Base-by-base conservation (phyloP, 1,139 yeast genomes). In the Protomyces inouyei region DNA sequence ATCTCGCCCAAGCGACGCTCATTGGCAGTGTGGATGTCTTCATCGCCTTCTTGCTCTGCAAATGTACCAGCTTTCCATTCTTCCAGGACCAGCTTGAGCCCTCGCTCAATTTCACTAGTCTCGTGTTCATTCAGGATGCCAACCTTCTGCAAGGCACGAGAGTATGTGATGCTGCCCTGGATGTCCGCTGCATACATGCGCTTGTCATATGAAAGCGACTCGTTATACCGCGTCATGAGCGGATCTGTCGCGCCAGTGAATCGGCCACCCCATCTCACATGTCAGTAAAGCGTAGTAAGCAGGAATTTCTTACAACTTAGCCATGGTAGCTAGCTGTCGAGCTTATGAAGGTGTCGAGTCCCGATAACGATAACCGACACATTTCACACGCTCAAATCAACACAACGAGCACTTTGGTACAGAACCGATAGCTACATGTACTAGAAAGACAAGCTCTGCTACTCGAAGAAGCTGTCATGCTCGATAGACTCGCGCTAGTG, bases 1-100 rank as follows among this genome's bases (percentile, higher is more conserved):
- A 93, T 79, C 77, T 93, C 99, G 55, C 99, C 98, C 69, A 93
- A 80, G 74, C 98, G 83, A 79, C 99, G 88, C 79, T 93, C 99
- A 74, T 93, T 93, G 60, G 98, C 98, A 57, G 99, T 93, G 76
- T 93, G 99, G 70, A 93, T 93, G 74, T 93, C 99, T 77, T 93
- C 99, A 75, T 93, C 99, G 57, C 96, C 96, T 9, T 89, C 83
- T 75, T 90, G 88, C 75, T 88, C 96, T 38, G 80, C 87, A 76
- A 93, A 93, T 46, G 76, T 78, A 57, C 83, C 85, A n/a, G 76
- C 72, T 38, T 79, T 82, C 99, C 99, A 93, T 76, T 93, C 99
- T 65, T 79, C 78, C 70, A 83, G 80, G 70, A 93, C 88, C 43
- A 77, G 75, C 64, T 79, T 84, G 68, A 93, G 79, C 3, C 99